A percentile compares a stretch with the other conserved stretches of the same genome.
Evolutionary conservation across 108 stramenopile species (phyloP).

Genomic region (Hondaea fermentalgiana): DNA sequence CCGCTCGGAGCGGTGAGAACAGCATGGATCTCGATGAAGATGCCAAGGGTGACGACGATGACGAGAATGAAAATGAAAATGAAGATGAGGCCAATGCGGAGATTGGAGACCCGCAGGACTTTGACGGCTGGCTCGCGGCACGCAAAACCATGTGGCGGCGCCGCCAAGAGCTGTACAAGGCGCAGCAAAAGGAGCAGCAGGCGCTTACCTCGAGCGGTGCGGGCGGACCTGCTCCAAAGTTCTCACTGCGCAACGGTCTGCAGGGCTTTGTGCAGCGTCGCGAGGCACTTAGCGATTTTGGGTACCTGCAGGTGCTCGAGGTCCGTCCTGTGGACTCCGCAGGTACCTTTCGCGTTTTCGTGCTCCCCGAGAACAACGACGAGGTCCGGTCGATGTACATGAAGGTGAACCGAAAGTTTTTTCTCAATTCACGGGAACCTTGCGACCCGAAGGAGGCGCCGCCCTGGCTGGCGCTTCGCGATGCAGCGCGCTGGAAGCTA

Average conservation of each 20-base stretch:
- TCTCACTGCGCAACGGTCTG: background rate
- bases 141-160: conserved; percentile 76
- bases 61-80: too few species aligned
- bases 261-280: background rate
- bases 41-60: background rate
- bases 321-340: conserved; percentile 68
- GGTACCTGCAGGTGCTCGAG: conserved; percentile 86
- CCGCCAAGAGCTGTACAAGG: conserved; percentile 31
- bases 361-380: conserved; percentile 40
- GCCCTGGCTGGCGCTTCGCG: background rate
- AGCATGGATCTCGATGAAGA: background rate
- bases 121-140: conserved; percentile 68
- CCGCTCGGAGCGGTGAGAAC: background rate
- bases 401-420: conserved; percentile 44
- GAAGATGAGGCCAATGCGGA: background rate
- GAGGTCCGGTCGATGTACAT: background rate
- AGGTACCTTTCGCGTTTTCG: conserved; percentile 63
- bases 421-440: background rate
- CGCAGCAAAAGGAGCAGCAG: conserved; percentile 29
- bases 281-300: conserved; percentile 25
- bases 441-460: background rate
- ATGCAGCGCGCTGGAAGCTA: conserved; percentile 61
- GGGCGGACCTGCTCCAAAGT: background rate
- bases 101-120: background rate
- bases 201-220: too few species aligned